Conservation (phyloP, 441 rosid genomes). For the Eugenia klotzschiana region DNA sequence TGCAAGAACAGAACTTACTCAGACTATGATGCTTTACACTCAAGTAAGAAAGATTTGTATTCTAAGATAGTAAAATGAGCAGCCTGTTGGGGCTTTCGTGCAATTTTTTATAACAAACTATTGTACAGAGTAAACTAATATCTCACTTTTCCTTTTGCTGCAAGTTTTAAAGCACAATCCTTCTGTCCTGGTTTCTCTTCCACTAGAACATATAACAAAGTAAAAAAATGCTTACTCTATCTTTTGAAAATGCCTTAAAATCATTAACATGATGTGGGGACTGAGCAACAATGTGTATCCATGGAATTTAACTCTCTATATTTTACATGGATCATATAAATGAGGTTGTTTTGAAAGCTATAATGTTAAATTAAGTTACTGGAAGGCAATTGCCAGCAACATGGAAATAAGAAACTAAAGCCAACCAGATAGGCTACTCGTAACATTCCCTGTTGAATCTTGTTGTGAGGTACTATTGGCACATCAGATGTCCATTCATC, state of each 20-base stretch:
- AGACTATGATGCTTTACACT: neutral
- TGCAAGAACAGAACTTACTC: conserved; percentile 16
- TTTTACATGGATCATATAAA: neutral
- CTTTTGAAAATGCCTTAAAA: neutral
- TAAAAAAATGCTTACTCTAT: neutral
- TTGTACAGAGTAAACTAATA: neutral
- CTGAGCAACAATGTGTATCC: neutral
- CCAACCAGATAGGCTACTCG: neutral
- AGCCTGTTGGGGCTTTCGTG: neutral
- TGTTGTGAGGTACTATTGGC: neutral
- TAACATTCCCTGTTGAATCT: neutral
- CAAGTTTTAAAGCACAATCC: neutral
- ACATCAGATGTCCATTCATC: neutral
- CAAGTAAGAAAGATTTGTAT: neutral
- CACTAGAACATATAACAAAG: neutral
- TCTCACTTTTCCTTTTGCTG: neutral
- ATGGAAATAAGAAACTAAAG: neutral
- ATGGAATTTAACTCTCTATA: neutral
- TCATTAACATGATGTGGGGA: neutral
- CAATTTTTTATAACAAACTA: neutral
- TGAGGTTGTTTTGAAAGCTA: neutral
- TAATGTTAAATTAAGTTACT: neutral
- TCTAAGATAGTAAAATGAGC: neutral
- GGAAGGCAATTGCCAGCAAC: neutral
- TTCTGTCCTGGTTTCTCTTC: neutral